phyloP scores from a whole-genome alignment of 2,329 filamentous ascomycete genomes.

The Zalaria obscura region DNA sequence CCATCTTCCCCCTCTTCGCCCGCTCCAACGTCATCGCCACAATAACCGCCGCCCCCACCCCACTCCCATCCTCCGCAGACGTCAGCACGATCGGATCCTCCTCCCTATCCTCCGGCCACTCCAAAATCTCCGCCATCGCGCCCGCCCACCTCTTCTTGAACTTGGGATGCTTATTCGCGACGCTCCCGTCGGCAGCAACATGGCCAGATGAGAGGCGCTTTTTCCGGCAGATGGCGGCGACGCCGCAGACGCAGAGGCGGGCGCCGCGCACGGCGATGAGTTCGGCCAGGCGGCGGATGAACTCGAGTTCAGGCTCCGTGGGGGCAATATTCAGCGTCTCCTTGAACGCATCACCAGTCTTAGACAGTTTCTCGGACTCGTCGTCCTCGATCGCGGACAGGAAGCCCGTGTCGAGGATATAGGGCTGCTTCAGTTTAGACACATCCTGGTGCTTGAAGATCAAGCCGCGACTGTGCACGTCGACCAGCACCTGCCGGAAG shows the following conservation, averaged over 20 bases:
- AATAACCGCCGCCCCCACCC: constrained; percentile 24
- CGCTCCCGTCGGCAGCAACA: constrained; percentile 24
- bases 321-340: constrained; percentile 11
- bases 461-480: constrained; percentile 61
- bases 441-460: constrained; percentile 75
- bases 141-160: constrained; percentile 26
- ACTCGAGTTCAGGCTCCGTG: constrained; percentile 13
- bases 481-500: constrained; percentile 75
- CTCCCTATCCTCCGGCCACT: constrained; percentile 15
- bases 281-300: constrained; percentile 16
- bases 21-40: constrained; percentile 17
- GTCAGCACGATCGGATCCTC: constrained; percentile 23
- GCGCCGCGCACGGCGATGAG: constrained; percentile 20
- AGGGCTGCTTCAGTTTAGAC: constrained; percentile 61
- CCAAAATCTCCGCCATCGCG: constrained; percentile 24
- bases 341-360: constrained; percentile 12
- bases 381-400: constrained; percentile 72
- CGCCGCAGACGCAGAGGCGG: constrained; percentile 22
- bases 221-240: constrained; percentile 22
- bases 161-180: constrained; percentile 27
- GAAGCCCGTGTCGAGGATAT: constrained; percentile 82
- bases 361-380: constrained; percentile 9
- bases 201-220: constrained; percentile 18
- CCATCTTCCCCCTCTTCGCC: constrained; percentile 6
- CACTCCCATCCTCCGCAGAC: constrained; percentile 27